Evolutionary conservation across 306 rosid species (phyloP).

Genomic region (Prunus mume): DNA sequence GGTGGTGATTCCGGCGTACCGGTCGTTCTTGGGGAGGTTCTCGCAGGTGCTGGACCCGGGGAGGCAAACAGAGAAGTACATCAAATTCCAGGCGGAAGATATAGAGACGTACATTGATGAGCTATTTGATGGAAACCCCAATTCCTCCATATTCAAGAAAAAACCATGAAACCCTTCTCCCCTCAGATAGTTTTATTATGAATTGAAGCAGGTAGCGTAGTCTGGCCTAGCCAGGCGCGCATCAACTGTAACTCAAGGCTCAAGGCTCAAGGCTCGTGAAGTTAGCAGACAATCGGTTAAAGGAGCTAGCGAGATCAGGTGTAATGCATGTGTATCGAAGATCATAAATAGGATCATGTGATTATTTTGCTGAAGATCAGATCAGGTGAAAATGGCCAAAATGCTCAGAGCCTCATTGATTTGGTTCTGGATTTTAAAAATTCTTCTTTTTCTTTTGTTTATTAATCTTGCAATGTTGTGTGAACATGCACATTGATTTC

Average conservation of each 20-base stretch:
- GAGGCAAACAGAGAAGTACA: conserved; percentile 62
- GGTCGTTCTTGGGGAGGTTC: conserved; percentile 72
- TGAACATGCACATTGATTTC: neutral
- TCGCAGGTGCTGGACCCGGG: conserved; percentile 61
- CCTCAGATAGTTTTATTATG: no score
- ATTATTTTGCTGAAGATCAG: neutral
- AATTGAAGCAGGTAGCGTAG: no score
- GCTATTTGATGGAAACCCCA: conserved; percentile 57
- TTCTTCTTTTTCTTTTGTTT: neutral
- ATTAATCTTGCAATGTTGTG: neutral
- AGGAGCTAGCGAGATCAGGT: neutral
- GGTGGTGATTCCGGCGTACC: conserved; percentile 75
- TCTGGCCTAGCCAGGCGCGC: no score
- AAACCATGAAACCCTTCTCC: conserved; percentile 6
- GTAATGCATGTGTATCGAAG: neutral
- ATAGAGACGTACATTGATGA: conserved; percentile 68
- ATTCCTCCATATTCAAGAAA: conserved; percentile 36
- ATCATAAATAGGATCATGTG: neutral
- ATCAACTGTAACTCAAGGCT: no score
- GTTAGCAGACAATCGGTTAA: neutral
- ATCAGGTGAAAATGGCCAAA: neutral
- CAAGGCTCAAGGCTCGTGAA: no score
- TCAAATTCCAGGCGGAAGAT: conserved; percentile 78
- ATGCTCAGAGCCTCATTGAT: neutral
- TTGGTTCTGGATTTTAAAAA: neutral